Conservation (phyloP, 2,329 filamentous ascomycete species). For the Paraconiothyrium sp. region DNA sequence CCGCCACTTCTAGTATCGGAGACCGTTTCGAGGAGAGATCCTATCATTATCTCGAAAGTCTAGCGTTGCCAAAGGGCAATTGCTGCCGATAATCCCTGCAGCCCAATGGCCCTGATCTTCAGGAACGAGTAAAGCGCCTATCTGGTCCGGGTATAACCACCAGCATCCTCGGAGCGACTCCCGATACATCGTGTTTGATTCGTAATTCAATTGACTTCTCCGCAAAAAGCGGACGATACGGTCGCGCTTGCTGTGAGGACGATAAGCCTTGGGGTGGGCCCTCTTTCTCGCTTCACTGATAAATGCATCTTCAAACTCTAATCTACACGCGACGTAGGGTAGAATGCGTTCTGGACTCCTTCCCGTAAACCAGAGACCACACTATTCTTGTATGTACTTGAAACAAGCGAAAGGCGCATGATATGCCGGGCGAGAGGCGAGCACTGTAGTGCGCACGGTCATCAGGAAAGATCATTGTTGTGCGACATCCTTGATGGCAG, state of each 20-base stretch:
- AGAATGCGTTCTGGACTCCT: slow-evolving; percentile 2
- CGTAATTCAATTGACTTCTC: slow-evolving; percentile 1
- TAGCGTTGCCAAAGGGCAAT: not conserved
- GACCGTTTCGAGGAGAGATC: not conserved
- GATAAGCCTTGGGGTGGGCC: not conserved
- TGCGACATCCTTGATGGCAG: slow-evolving; percentile 3
- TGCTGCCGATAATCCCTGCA: slow-evolving; percentile 13
- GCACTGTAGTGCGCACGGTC: not conserved
- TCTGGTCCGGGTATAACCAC: not conserved
- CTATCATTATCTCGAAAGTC: not conserved
- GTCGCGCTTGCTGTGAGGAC: not conserved
- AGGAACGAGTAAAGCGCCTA: slow-evolving; percentile 17
- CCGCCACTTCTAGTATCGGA: not conserved
- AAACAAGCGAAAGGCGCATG: slow-evolving; percentile 11
- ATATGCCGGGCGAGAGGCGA: slow-evolving; percentile 3
- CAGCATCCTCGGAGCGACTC: not conserved
- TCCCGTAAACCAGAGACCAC: not conserved
- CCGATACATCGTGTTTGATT: not conserved
- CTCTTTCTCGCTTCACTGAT: slow-evolving; percentile 26
- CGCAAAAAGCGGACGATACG: not conserved
- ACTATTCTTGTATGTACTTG: slow-evolving; percentile 18
- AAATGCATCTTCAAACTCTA: slow-evolving; percentile 26
- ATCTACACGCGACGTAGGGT: slow-evolving; percentile 6
- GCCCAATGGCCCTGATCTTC: slow-evolving; percentile 10
- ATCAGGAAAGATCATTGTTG: not conserved